Evolutionary conservation across 257 asterid species (phyloP), one percentile per base, ranked within the genome.

Genomic region (Petunia axillaris): DNA sequence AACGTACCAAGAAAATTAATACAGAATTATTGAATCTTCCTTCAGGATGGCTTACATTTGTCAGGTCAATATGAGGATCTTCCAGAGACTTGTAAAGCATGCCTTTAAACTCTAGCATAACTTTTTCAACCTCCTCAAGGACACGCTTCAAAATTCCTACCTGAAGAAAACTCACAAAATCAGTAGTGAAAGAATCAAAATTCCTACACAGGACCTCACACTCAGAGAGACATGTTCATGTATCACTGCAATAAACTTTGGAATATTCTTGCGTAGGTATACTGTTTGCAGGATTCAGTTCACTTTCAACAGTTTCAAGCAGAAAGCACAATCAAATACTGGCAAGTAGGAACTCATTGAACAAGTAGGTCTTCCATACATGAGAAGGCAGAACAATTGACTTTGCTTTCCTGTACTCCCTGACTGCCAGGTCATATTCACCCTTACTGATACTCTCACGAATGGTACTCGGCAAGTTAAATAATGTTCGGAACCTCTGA

Each of bases 301-400:
- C 35, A 52, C 37, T 73, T 52, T 50, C 39, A 73, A 50, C 13
- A 73, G 46, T 73, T 73, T 50, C 78, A 73, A 71, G 50, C 62
- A 13, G 40, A 73, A 71, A 73, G 78, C 36, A 1, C 14, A 73
- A 11, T 73, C 43, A 44, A 5, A 4, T 50, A 73, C 77, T 50
- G 52, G 59, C 6, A 50, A 73, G 13, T 73, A 44, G 48, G 6
- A 71, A 73, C 44, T 50, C 62, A 36, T 41, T 50, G 44, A 73
- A 11, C 36, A 73, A 48, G 1, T 35, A 35, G 11, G 59, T 37
- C 7, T 50, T 57, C 64, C 89, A 79, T 92, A 95, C 99, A 87
- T 95, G 99, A 82, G 99, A 93, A 87, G 99, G 99, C 83, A 95
- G 96, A 81, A 92, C 97, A 84, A 95, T 95, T 25, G 99, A 95